Base-by-base conservation (phyloP, 106 monocot genomes). In the Dioscorea dumetorum region DNA sequence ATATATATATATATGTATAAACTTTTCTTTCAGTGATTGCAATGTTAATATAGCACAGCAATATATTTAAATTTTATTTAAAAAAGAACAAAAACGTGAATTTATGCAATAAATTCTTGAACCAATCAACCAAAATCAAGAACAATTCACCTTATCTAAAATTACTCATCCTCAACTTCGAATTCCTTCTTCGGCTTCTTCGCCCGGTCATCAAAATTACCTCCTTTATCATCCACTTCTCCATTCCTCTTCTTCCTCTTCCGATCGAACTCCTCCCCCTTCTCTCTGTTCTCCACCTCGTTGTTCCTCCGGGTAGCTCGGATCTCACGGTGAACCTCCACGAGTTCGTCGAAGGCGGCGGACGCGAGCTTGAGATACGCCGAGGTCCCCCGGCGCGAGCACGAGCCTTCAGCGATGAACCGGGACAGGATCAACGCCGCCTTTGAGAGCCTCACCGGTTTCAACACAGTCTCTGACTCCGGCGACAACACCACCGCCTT, bases 291-390 rank as follows among this genome's bases (percentile, higher is more conserved):
- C 2, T 15, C 18, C 13, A 24, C 14, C 28, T 72, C 52, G 10
- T 22, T 15, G 17, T 49, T 48, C 16, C 15, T 28, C 52, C 18
- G 12, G 8, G 56, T 48, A 50, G 18, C 34, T 24, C 68, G 48
- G 61, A 72, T 48, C 48, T 81, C 72, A 1, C 60, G 56, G 53
- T 80, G 76, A 58, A 80, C 61, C 21, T 48, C 34, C 1, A 76
- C 75, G 50, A 84, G 77, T 41, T 84, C 88, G 1, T 73, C 71
- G 51, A 84, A 73, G 32, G 84, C 88, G 18, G 24, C 60, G 17
- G 67, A 58, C 8, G 84, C 50, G 33, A 74, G 83, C 23, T 58
- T 60, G 28, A 88, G 31, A 72, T 81, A 88, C 16, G 78, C 74
- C 5, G 73, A 53, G 70, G 70, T 59, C 8, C 83, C 86, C 23